phyloP scores from a whole-genome alignment of 2,329 filamentous ascomycete genomes.

The Penicillium sp. region DNA sequence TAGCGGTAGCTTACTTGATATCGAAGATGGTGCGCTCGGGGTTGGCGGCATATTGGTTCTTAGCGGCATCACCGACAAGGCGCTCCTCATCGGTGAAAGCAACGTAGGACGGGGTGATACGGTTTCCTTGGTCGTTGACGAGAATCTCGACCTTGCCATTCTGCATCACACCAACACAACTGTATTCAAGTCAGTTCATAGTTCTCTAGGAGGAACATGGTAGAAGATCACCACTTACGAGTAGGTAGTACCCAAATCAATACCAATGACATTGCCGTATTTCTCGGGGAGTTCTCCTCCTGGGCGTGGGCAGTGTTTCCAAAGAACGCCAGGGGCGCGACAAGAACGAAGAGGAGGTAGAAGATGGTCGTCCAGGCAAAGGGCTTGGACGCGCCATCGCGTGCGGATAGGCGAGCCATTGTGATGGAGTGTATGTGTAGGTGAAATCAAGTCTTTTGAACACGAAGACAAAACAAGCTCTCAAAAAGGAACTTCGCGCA shows the following conservation, averaged over 20 bases:
- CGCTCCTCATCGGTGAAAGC: constrained; percentile 96
- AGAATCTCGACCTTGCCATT: constrained; percentile 93
- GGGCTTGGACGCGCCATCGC: constrained; percentile 62
- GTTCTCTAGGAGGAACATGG: not conserved
- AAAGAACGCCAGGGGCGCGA: constrained; percentile 78
- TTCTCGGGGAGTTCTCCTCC: constrained; percentile 67
- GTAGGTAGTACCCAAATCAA: constrained; percentile 87
- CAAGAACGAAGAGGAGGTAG: constrained; percentile 87
- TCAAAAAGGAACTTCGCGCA: constrained; percentile 9
- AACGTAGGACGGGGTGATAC: constrained; percentile 92
- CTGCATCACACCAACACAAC: constrained; percentile 93
- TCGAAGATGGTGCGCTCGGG: constrained; percentile 73
- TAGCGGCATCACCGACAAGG: constrained; percentile 93
- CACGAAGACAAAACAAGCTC: constrained; percentile 13
- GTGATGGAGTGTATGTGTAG: constrained; percentile 29
- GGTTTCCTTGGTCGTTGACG: constrained; percentile 94
- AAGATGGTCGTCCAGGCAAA: constrained; percentile 79
- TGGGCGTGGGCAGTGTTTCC: constrained; percentile 65
- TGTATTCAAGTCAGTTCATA: constrained; percentile 47
- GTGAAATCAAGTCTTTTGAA: constrained; percentile 12
- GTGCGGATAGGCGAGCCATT: constrained; percentile 58
- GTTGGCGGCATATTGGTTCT: constrained; percentile 87
- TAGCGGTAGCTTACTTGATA: constrained; percentile 65
- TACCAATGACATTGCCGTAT: constrained; percentile 89
- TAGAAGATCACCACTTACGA: constrained; percentile 37